phyloP scores from a whole-genome alignment of 345 rosid genomes.

The Barbarea vulgaris region DNA sequence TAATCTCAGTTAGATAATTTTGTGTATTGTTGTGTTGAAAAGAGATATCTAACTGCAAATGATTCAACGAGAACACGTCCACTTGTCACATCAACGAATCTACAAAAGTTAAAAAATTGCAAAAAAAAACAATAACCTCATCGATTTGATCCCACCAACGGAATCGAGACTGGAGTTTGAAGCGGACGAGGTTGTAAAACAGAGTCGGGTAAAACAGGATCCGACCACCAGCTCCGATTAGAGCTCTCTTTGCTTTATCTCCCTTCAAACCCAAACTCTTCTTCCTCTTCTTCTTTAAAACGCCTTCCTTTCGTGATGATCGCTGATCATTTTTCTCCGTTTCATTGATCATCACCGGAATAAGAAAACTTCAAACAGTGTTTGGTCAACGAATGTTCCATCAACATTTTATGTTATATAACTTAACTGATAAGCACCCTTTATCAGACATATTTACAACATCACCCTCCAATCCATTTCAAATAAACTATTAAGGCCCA shows the following conservation, averaged over 20 bases:
- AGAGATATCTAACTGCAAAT: conserved; percentile 10
- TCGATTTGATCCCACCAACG: conserved; percentile 45
- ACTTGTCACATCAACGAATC: conserved; percentile 35
- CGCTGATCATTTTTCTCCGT: conserved; percentile 29
- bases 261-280: not conserved
- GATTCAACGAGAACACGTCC: conserved; percentile 47
- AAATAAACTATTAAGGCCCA: not conserved
- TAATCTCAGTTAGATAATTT: too few species aligned
- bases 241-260: conserved; percentile 37
- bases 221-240: conserved; percentile 40
- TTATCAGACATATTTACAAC: not conserved
- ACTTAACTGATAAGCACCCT: too few species aligned
- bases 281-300: conserved; percentile 8
- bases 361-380: not conserved
- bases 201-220: conserved; percentile 43
- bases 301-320: conserved; percentile 2
- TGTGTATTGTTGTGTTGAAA: conserved; percentile 21
- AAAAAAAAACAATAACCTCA: conserved; percentile 20
- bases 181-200: conserved; percentile 36
- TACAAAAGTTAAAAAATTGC: not conserved
- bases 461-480: not conserved
- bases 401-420: not conserved
- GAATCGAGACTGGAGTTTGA: conserved; percentile 37
- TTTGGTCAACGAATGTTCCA: conserved; percentile 3
- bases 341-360: conserved; percentile 21